phyloP scores from a whole-genome alignment of 73 alveolate species.

The Strombidium stylifer region DNA sequence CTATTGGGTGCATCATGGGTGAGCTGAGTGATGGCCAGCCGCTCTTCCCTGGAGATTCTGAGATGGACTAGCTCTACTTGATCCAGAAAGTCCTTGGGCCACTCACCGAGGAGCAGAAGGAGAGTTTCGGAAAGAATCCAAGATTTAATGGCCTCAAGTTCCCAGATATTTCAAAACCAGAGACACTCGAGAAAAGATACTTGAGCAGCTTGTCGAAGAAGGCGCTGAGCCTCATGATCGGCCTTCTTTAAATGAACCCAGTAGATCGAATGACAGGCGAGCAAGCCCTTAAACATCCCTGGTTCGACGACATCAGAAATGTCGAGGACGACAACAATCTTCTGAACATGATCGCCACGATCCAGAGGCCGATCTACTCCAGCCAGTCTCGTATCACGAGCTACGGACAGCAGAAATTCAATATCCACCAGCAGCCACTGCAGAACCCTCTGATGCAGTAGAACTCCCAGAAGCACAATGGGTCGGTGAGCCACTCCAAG shows the following conservation, averaged over 20 bases:
- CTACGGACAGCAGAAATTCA: constrained; percentile 14
- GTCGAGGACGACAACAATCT: constrained; percentile 35
- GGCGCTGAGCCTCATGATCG: constrained; percentile 81
- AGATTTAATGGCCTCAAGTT: constrained; percentile 76
- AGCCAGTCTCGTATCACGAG: constrained; percentile 25
- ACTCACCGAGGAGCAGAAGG: constrained; percentile 78
- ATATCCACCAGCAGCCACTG: too few species aligned
- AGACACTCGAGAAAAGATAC: constrained; percentile 91
- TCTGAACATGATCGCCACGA: constrained; percentile 15
- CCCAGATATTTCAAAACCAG: constrained; percentile 87
- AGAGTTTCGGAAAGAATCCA: constrained; percentile 76
- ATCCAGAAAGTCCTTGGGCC: constrained; percentile 84
- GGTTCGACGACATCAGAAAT: constrained; percentile 77
- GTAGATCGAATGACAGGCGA: constrained; percentile 78
- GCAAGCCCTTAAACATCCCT: constrained; percentile 81
- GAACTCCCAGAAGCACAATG: too few species aligned
- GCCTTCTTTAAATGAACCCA: constrained; percentile 85
- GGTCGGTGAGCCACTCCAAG: background rate
- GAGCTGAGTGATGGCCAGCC: constrained; percentile 89
- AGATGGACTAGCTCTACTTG: constrained; percentile 67
- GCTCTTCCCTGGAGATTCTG: constrained; percentile 84
- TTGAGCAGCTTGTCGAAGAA: constrained; percentile 78
- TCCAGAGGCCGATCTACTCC: constrained; percentile 25
- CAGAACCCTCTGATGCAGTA: too few species aligned
- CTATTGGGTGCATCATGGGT: constrained; percentile 92